Evolutionary conservation across 805 yeast genomes (phyloP).

Genomic region (Sugiyamaella mastotermitis): DNA sequence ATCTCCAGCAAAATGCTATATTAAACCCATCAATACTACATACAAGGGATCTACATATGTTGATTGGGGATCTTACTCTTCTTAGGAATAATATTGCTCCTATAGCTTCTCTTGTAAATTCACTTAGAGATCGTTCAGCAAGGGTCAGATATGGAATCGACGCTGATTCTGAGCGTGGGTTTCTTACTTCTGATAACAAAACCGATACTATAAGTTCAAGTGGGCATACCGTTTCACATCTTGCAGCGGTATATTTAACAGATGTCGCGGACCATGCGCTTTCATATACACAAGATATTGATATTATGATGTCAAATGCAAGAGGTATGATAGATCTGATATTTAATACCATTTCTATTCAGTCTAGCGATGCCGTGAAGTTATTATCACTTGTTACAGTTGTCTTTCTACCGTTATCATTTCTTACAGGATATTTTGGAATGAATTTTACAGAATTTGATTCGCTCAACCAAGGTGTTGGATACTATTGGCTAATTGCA

Average conservation of each 20-base stretch:
- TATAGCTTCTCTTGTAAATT: conserved; percentile 40
- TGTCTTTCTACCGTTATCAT: conserved; percentile 51
- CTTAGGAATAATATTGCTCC: conserved; percentile 45
- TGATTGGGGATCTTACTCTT: conserved; percentile 47
- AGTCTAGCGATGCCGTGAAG: conserved; percentile 49
- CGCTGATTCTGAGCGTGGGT: neutral
- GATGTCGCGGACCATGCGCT: conserved; percentile 54
- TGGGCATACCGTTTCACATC: conserved; percentile 31
- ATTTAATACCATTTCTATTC: conserved; percentile 52
- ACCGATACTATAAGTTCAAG: neutral
- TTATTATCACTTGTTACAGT: conserved; percentile 52
- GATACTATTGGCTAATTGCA: conserved; percentile 45
- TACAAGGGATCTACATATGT: conserved; percentile 47
- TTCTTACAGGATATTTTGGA: conserved; percentile 58
- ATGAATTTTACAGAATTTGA: conserved; percentile 46
- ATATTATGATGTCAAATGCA: conserved; percentile 47
- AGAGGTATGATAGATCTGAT: conserved; percentile 46
- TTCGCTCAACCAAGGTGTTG: conserved; percentile 34
- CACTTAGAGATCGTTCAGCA: conserved; percentile 38
- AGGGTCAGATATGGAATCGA: neutral
- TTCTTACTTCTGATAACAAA: neutral
- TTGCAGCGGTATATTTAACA: conserved; percentile 42
- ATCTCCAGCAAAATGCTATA: conserved; percentile 47
- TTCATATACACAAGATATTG: conserved; percentile 47
- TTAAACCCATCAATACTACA: conserved; percentile 44